These are phyloP conservation scores for Juncus inflexus DNA, from an alignment of 176 grass and related monocot genomes.

Conservation along the genomic window DNA sequence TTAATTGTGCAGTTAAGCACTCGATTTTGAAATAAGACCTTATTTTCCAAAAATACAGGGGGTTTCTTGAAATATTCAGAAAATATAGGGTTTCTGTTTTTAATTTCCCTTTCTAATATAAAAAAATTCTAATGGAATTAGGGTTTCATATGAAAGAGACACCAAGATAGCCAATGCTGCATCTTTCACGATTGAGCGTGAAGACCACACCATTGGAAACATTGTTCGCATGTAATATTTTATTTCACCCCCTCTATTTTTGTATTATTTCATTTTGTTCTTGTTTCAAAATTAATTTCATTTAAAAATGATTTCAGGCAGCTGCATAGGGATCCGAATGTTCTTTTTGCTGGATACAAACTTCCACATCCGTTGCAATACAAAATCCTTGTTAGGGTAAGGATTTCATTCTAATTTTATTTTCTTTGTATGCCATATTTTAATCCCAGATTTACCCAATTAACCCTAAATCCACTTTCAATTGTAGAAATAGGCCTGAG, in stretches of 20 bases:
- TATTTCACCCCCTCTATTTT: background rate
- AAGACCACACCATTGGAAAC: conserved; percentile 52
- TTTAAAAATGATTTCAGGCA: conserved; percentile 33
- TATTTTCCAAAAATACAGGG: background rate
- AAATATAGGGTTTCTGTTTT: conserved; percentile 6
- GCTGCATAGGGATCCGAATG: conserved; percentile 49
- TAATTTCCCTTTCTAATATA: background rate
- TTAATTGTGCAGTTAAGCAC: background rate
- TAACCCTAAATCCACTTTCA: conserved; percentile 1
- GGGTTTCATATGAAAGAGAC: conserved; percentile 57
- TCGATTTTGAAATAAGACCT: background rate
- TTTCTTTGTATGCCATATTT: background rate
- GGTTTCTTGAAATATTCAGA: background rate
- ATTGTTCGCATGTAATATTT: conserved; percentile 41
- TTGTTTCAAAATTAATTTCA: background rate
- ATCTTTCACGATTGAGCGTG: conserved; percentile 44
- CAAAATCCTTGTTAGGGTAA: conserved; percentile 51
- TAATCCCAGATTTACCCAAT: conserved; percentile 6
- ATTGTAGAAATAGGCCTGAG: conserved; percentile 4
- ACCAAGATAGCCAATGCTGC: conserved; percentile 51
- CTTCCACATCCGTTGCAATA: conserved; percentile 55
- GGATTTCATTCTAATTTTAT: background rate
- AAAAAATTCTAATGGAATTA: conserved; percentile 8
- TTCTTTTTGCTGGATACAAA: conserved; percentile 50
- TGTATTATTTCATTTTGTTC: background rate